Percentiles rank a stretch among this genome's conserved stretches.
Conservation (phyloP, 768 basidiomycete species). For the Agaricus subrufescens region DNA sequence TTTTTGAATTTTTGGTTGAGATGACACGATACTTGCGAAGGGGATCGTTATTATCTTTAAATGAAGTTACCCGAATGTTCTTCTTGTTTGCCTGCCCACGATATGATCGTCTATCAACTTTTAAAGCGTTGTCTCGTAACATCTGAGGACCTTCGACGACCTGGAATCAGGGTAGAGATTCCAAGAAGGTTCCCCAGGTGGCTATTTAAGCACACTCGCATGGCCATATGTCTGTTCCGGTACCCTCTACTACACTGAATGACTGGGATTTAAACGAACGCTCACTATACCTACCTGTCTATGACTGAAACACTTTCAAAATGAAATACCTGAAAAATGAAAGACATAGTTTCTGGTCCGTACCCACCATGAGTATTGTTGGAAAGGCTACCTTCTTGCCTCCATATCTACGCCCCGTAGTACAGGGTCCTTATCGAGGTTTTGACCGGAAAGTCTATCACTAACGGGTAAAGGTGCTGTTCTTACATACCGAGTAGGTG, state of each 20-base stretch:
- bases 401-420: slow-evolving; percentile 33
- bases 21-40: slow-evolving; percentile 14
- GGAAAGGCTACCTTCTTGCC: slow-evolving; percentile 20
- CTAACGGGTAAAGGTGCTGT: slow-evolving; percentile 22
- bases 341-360: neutral
- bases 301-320: too few species aligned
- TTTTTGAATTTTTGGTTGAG: neutral
- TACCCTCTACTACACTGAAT: too few species aligned
- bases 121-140: neutral
- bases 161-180: too few species aligned
- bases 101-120: neutral
- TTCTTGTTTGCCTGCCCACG: neutral
- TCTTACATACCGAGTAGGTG: too few species aligned
- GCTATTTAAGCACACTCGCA: too few species aligned
- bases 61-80: neutral
- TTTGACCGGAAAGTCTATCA: slow-evolving; percentile 31
- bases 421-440: slow-evolving; percentile 28
- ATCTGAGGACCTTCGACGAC: neutral
- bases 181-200: too few species aligned
- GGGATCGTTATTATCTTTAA: slow-evolving; percentile 38
- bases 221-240: too few species aligned
- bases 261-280: too few species aligned
- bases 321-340: neutral
- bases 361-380: neutral
- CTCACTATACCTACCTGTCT: too few species aligned